A percentile compares a stretch with the other conserved stretches of the same genome.
phyloP scores from a whole-genome alignment of 176 grass and related monocot genomes.

The Dactylis glomerata region DNA sequence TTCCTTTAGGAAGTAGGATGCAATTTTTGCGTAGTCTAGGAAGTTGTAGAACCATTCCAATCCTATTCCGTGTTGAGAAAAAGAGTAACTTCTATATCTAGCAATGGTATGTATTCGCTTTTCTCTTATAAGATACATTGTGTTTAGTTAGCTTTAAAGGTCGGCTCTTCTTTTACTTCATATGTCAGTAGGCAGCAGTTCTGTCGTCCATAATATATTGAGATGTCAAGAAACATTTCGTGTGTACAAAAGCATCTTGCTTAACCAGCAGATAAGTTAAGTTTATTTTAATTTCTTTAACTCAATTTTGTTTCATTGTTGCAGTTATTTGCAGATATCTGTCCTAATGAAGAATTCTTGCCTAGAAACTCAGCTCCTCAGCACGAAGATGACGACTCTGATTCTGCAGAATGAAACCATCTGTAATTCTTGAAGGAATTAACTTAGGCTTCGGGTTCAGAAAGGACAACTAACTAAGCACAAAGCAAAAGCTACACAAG shows the following conservation, averaged over 20 bases:
- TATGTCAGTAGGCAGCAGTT: background rate
- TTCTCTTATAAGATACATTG: background rate
- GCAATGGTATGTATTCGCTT: background rate
- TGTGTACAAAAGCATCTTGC: background rate
- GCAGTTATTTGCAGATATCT: conserved; percentile 67
- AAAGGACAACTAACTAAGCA: no score
- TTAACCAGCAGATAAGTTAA: background rate
- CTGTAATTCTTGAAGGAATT: no score
- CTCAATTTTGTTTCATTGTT: background rate
- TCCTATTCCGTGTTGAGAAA: background rate
- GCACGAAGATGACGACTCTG: no score
- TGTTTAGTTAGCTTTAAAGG: conserved; percentile 7
- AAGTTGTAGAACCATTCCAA: background rate
- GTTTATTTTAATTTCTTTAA: background rate
- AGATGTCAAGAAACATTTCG: background rate
- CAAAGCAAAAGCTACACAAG: no score
- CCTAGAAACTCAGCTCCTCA: no score
- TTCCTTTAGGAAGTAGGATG: background rate
- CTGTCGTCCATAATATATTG: background rate
- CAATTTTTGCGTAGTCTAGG: background rate
- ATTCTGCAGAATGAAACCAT: no score
- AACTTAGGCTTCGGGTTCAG: no score
- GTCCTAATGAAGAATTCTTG: conserved; percentile 44
- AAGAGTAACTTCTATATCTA: background rate
- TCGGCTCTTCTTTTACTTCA: conserved; percentile 4